Evolutionary conservation across 2,329 filamentous ascomycete genomes (phyloP), one percentile per base, ranked within the genome.

Genomic region (Nigrograna mackinnonii): DNA sequence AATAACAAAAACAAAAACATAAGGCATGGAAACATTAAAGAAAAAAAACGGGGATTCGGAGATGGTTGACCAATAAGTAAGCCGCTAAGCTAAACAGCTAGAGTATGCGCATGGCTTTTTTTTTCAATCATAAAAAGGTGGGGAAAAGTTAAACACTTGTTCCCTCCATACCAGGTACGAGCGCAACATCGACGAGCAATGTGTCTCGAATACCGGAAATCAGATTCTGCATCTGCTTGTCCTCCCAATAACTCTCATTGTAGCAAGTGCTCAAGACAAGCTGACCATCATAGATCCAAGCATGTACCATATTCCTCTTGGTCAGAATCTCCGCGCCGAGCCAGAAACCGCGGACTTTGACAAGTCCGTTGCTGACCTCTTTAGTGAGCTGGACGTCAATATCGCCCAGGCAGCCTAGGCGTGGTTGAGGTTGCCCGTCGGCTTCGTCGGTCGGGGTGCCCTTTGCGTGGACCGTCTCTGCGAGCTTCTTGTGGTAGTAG

Each of bases 261-360:
- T 46, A 58, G 16, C 50, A 55, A 24, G 50, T 46, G 22, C 54
- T 57, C 13, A 52, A 54, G 14, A 50, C 43, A 6, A 57, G 46
- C 34, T 54, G 37, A 17, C 40, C 48, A 14, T 58, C 45, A 42
- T 46, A 57, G 11, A 57, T 44, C 55, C 55, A 58, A 1, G 47
- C 46, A 34, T 58, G 55, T 22, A 58, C 55, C 52, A 58, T 57
- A 45, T 48, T 57, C 13, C 54, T 41, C 48, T 49, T 51, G n/a
- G 52, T 54, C 31, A 58, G 39, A 4, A 49, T 55, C 37, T 58
- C 55, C 1, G 45, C 50, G 6, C 55, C 55, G 13, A 58, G 32
- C 55, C 55, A 58, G 14, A 58, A 58, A 22, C 55, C 52, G 7
- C 41, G 49, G 7, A 58, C 52, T 12, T 43, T 31, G 5, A 58